Base-by-base conservation (phyloP, 2,329 filamentous ascomycete genomes). In the Xylaria hypoxylon region DNA sequence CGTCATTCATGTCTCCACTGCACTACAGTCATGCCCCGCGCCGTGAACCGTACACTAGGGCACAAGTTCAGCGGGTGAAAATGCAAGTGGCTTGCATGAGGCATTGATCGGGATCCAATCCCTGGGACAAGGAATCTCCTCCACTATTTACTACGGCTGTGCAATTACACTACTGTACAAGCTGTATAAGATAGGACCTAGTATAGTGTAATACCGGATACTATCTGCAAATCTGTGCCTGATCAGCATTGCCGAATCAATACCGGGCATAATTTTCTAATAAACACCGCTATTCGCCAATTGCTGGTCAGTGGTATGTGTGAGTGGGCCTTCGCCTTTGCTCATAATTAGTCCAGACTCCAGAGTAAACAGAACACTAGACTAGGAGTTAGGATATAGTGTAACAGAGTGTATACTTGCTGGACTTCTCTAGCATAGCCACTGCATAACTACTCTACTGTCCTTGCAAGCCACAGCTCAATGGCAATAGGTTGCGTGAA, bases 51-150 rank as follows among this genome's bases (percentile, higher is more conserved):
- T 40, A n/a, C n/a, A n/a, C n/a, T n/a, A 62, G 51, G 64, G 59
- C 31, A 57, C 56, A 52, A 68, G 33, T 35, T 55, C 47, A 48
- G 59, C 59, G 59, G 64, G 64, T 63, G 64, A 66, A 55, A 59
- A 59, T 66, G 64, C 64, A 59, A 44, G 64, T 66, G 64, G 64
- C 62, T 66, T 66, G 62, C 62, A 65, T 62, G 45, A 59, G 53
- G 58, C 47, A 59, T 66, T 65, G 59, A 47, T 63, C 38, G 65
- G 51, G 52, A 61, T 55, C 53, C 57, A 64, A 50, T 64, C n/a
- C 62, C 51, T 58, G 47, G 57, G 38, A 53, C 35, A 31, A 38
- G 53, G 44, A 57, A 35, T 42, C 44, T 47, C 55, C 66, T 26
- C 42, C 58, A 44, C 57, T n/a, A 35, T 40, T 26, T 26, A 52